Evolutionary conservation across 805 yeast species (phyloP), one percentile per base, ranked within the genome.

Genomic region (Yarrowia phangngaensis): DNA sequence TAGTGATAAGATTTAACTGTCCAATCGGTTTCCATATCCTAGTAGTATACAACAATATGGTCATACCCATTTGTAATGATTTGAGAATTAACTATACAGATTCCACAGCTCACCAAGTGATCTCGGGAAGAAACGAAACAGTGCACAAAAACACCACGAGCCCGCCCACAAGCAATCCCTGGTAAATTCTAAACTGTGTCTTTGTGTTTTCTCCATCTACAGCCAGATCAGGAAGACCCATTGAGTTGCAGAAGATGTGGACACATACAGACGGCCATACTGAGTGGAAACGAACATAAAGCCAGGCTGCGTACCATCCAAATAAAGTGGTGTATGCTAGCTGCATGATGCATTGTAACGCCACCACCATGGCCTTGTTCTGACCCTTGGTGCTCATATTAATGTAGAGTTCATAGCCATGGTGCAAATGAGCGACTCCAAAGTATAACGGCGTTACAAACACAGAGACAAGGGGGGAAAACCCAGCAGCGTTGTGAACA

Each of bases 381-480:
- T 61, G 54, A 8, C 58, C 63, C 2, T 58, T 49, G 48, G n/a
- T 8, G 22, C 51, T 46, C 27, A 32, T 26, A 19, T 16, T 12
- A 14, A 57, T 49, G 53, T 69, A 69, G 33, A 73, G 55, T 49
- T 76, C 80, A 54, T 69, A 69, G 2, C 76, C 87, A 60, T 86
- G 95, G 59, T 86, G 90, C 16, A 82, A 41, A 63, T 86, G 95
- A 0, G 94, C 92, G 19, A 82, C 56, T 1, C 89, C 88, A 66
- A 86, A 86, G 50, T 78, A 70, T 6, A 78, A 57, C 1, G 95
- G 92, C 1, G 84, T 72, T 20, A 64, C 59, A 13, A 57, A 55
- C 1, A 8, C 52, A n/a, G 30, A 46, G 53, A 24, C 49, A 55
- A 61, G 4, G 3, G 31, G 24, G 7, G 56, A 41, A 16, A 52